A percentile compares a stretch with the other conserved stretches of the same genome.
phyloP scores from a whole-genome alignment of 2,329 filamentous ascomycete species.

The Chrysosporium keratinophilum region DNA sequence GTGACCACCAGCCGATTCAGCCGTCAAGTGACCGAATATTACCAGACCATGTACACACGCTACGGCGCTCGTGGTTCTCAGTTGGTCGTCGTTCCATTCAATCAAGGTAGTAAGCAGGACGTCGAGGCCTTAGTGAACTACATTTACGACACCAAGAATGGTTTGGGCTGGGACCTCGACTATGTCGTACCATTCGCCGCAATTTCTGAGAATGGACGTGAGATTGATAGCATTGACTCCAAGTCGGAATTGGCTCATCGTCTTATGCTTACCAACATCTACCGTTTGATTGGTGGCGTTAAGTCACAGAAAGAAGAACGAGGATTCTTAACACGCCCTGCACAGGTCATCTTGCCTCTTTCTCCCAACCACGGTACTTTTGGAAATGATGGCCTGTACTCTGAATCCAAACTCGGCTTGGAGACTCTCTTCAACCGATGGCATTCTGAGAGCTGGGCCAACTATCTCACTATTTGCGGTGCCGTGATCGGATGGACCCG shows the following conservation, averaged over 20 bases:
- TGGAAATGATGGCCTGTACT: slow-evolving; percentile 94
- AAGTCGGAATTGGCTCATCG: slow-evolving; percentile 96
- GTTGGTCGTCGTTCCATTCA: slow-evolving; percentile 96
- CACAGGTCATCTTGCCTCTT: slow-evolving; percentile 88
- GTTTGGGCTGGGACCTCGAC: slow-evolving; percentile 96
- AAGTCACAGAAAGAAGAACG: slow-evolving; percentile 82
- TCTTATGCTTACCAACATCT: slow-evolving; percentile 96
- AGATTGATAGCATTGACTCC: slow-evolving; percentile 93
- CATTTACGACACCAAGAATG: slow-evolving; percentile 93
- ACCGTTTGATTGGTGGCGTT: slow-evolving; percentile 80
- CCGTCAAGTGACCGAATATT: slow-evolving; percentile 95
- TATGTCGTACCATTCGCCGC: slow-evolving; percentile 93
- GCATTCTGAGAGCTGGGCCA: slow-evolving; percentile 94
- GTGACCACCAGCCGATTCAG: slow-evolving; percentile 97
- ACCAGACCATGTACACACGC: slow-evolving; percentile 95
- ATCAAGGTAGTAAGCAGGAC: slow-evolving; percentile 97
- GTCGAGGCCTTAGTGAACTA: slow-evolving; percentile 89
- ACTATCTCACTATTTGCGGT: slow-evolving; percentile 96
- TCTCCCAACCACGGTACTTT: slow-evolving; percentile 99
- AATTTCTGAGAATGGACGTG: slow-evolving; percentile 93
- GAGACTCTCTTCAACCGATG: slow-evolving; percentile 98
- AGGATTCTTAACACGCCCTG: slow-evolving; percentile 87
- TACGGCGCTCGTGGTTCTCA: slow-evolving; percentile 90
- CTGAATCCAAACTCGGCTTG: slow-evolving; percentile 91
- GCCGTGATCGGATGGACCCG: slow-evolving; percentile 98